Evolutionary conservation across 768 basidiomycete species (phyloP).

Genomic region (Termitomyces sp.): DNA sequence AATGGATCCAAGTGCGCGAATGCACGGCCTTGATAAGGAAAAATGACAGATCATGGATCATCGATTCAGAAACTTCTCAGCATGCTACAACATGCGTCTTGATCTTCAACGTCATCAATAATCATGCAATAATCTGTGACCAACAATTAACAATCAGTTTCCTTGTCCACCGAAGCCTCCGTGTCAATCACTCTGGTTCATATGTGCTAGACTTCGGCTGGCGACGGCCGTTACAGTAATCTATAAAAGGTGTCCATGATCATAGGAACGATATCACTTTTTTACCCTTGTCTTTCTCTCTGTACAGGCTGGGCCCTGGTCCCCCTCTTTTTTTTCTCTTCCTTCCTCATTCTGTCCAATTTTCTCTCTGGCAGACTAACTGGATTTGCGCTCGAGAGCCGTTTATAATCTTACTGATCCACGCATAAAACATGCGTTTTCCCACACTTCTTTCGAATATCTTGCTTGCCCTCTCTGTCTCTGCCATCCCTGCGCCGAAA

Average conservation of each 20-base stretch:
- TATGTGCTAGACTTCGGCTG: constrained; percentile 4
- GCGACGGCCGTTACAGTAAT: constrained; percentile 5
- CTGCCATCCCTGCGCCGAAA: constrained; percentile 34
- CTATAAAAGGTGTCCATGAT: constrained; percentile 11
- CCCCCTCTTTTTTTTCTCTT: constrained; percentile 21
- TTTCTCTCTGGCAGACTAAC: constrained; percentile 15
- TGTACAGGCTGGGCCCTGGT: constrained; percentile 24
- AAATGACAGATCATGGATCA: background rate
- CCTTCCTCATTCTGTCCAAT: constrained; percentile 10
- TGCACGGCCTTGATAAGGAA: background rate
- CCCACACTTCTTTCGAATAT: constrained; percentile 49
- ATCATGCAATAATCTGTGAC: background rate
- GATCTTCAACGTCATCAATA: background rate
- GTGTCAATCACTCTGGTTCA: background rate
- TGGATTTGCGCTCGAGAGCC: constrained; percentile 20
- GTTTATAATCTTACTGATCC: constrained; percentile 16
- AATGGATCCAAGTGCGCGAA: background rate
- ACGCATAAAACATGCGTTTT: constrained; percentile 45
- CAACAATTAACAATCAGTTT: background rate
- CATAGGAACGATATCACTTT: background rate
- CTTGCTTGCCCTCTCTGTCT: constrained; percentile 33
- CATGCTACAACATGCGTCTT: background rate
- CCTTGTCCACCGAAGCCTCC: background rate
- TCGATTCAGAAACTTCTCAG: background rate
- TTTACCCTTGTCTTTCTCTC: constrained; percentile 16